Base-by-base conservation (phyloP, 345 rosid species). In the Tarenaya hassleriana region DNA sequence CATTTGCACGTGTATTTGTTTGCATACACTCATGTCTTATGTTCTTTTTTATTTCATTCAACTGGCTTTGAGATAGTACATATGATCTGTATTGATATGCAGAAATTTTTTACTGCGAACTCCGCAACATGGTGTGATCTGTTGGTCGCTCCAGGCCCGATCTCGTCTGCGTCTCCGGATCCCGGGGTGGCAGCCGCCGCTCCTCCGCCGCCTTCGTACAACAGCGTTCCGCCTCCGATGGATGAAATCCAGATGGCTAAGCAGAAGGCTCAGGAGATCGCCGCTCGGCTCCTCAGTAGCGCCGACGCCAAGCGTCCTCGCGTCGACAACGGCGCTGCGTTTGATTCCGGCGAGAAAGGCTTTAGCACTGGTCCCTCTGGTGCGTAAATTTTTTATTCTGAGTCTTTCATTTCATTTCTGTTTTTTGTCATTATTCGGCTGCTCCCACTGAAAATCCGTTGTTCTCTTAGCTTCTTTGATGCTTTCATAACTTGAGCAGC, bases 181-280 rank as follows among this genome's bases (percentile, higher is more conserved):
- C n/a, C n/a, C n/a, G n/a, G n/a, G n/a, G n/a, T n/a, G n/a, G n/a
- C n/a, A n/a, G 4, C 60, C 3, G 29, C 47, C 8, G n/a, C 8
- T 9, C 55, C 64, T 39, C 52, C 73, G 11, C 64, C 87, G 16
- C 59, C 73, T 16, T 73, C 94, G 3, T 83, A 88, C 79, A 85
- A 81, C 72, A 79, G 55, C 69, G 94, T 81, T 0, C 83, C 96
- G 1, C 92, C 89, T 0, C 92, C 94, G 8, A 74, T 61, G 32
- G 85, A 80, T 41, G 87, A 87, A 69, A 76, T 94, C 73, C 92
- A 83, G 77, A 66, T 78, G 11, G 97, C 97, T 39, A 94, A 88
- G 72, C 95, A 79, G 64, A 78, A 75, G 10, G 99, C 92, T 9
- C 91, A 94, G 68, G 87, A 82, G 70, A 82, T 94, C 69, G 99